These are phyloP conservation scores for Larix sibirica DNA, from an alignment of 83 land plant genomes.

Conservation along the genomic window DNA sequence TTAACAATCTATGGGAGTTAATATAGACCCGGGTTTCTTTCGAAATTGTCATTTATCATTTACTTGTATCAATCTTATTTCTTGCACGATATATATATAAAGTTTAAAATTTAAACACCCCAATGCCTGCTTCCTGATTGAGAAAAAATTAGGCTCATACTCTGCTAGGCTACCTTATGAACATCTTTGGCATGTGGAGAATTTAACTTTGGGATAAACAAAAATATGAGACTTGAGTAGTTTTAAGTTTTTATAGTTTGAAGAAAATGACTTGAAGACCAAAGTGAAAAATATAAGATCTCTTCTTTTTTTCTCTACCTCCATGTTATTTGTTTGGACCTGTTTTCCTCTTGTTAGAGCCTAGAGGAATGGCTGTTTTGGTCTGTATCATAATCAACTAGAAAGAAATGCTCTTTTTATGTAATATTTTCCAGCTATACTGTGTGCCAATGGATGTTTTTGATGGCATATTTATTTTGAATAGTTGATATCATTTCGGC, in stretches of 20 bases:
- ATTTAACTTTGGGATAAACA: neutral
- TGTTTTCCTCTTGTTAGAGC: neutral
- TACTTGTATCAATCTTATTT: too few species aligned
- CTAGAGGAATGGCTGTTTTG: neutral
- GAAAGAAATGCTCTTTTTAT: neutral
- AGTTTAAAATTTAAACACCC: too few species aligned
- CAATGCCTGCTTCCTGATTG: neutral
- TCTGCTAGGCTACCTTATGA: neutral
- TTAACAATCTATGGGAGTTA: too few species aligned
- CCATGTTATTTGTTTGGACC: neutral
- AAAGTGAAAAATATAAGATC: neutral
- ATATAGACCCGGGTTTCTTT: too few species aligned
- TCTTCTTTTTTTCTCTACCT: slow-evolving; percentile 9
- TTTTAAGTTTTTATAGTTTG: neutral
- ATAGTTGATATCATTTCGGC: slow-evolving; percentile 89
- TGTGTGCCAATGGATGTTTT: neutral
- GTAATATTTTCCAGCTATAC: neutral
- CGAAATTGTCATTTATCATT: too few species aligned
- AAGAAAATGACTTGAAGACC: neutral
- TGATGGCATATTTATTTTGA: slow-evolving; percentile 8
- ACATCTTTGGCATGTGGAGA: too few species aligned
- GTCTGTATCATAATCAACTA: neutral
- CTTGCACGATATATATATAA: too few species aligned
- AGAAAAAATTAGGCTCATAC: neutral
- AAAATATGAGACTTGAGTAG: neutral